phyloP scores from a whole-genome alignment of 805 yeast genomes.

The Cyberlindnera subsufficiens region DNA sequence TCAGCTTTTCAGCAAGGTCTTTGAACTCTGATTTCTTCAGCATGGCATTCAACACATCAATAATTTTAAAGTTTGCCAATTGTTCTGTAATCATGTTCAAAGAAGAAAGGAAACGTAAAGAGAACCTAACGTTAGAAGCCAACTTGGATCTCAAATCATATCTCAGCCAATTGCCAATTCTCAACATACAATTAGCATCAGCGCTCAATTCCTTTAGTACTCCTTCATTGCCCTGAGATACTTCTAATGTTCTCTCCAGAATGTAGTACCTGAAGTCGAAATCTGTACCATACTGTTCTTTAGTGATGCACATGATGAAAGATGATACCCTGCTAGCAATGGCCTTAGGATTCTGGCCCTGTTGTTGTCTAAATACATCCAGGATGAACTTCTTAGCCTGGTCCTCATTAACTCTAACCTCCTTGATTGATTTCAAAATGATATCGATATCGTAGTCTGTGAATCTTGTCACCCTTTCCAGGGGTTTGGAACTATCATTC shows the following conservation, averaged over 20 bases:
- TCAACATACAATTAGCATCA: not conserved
- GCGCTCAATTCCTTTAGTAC: not conserved
- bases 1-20: not conserved
- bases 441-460: not conserved
- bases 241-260: not conserved
- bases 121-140: not conserved
- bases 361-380: not conserved
- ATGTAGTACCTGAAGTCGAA: not conserved
- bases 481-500: not conserved
- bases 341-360: not conserved
- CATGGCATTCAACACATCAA: not conserved
- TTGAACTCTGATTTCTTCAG: not conserved
- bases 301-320: not conserved
- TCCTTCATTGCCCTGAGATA: not conserved
- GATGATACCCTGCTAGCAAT: not conserved
- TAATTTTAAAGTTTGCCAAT: not conserved
- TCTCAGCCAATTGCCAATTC: constrained; percentile 1
- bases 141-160: constrained; percentile 1
- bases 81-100: not conserved
- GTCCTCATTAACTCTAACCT: not conserved
- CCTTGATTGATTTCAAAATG: constrained; percentile 1
- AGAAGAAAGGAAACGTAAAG: not conserved
- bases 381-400: constrained; percentile 2
- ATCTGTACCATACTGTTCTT: constrained; percentile 1
- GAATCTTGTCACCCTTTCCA: not conserved